Evolutionary conservation across 208 protist genomes (phyloP).

Genomic region (Phytomonas sp.): DNA sequence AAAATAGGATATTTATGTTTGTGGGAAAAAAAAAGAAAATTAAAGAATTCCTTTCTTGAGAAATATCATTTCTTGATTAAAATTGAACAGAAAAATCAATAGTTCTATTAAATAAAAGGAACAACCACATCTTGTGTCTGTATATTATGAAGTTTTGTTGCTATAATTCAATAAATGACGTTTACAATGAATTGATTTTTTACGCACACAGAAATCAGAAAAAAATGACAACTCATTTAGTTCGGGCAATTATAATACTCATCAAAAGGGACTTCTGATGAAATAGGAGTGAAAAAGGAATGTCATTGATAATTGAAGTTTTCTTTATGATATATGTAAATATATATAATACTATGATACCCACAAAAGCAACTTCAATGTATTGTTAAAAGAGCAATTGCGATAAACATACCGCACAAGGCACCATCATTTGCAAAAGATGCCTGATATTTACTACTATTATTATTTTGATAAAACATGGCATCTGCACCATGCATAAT

Average conservation of each 20-base stretch:
- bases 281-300: neutral
- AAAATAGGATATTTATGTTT: neutral
- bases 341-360: neutral
- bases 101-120: neutral
- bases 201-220: neutral
- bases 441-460: neutral
- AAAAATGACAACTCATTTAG: neutral
- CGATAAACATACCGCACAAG: neutral
- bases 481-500: neutral
- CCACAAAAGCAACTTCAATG: neutral
- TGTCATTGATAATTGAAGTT: neutral
- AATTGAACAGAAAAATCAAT: neutral
- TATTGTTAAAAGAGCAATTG: neutral
- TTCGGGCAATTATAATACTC: neutral
- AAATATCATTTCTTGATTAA: slow-evolving; percentile 3
- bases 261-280: neutral
- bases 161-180: neutral
- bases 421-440: neutral
- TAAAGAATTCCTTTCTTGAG: neutral
- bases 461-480: neutral
- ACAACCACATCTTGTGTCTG: neutral
- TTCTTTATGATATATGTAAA: neutral
- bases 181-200: neutral
- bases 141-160: neutral
- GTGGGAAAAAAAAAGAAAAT: slow-evolving; percentile 11